Base-by-base conservation (phyloP, 768 basidiomycete species). In the Mycena latifolia region DNA sequence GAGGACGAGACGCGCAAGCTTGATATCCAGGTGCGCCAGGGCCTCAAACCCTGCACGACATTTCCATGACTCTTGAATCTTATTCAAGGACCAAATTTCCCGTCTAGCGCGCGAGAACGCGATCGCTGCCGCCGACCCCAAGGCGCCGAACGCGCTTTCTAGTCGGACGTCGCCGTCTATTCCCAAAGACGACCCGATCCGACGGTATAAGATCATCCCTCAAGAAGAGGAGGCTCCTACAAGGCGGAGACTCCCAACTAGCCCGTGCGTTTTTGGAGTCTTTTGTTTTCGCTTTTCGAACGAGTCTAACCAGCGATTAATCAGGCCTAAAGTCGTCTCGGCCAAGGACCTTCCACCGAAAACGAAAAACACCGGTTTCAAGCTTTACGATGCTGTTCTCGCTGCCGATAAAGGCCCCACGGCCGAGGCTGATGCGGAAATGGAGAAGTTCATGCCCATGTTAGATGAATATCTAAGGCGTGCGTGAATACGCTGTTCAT, bases 391-490 rank as follows among this genome's bases (percentile, higher is more conserved):
- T 65, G 93, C 92, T 0, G 81, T 94, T 14, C 87, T 79, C 4
- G 77, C 84, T 41, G 69, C 78, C 12, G 75, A 77, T 45, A 76
- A 75, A 35, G 22, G 71, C 10, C 45, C 74, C 6, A 58, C 76
- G 3, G 76, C 77, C 14, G 71, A 76, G 37, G 61, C 81, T 7
- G 90, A 89, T 68, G 72, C 81, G 6, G 91, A 93, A 70, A 86
- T 94, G 81, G 92, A 89, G 59, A 92, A 91, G 59, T 93, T 94
- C 72, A 64, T 92, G 48, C 89, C 92, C 0, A 81, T 94, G 82
- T 77, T 94, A n/a, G 85, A 88, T 63, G 91, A 92, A 66, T 94
- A 94, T 76, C 82, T 89, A 55, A 89, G 78, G 65, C 67, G 93
- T 92, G 66, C 46, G 86, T 76, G 6, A 11, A 11, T 25, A 33